These are phyloP conservation scores for Citrullus colocynthis DNA, from an alignment of 306 rosid genomes.

Conservation along the genomic window DNA sequence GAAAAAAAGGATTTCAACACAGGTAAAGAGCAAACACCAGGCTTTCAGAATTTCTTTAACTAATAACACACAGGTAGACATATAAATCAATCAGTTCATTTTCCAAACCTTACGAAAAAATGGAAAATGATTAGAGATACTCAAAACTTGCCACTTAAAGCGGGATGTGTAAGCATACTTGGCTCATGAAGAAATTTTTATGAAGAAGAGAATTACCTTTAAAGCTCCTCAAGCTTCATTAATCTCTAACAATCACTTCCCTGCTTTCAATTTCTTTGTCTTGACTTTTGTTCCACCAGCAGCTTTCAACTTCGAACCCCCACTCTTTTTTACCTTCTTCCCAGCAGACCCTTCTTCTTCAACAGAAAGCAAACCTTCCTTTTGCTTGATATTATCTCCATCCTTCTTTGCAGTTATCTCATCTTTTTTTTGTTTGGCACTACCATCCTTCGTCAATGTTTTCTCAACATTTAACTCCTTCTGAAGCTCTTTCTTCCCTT, in stretches of 20 bases:
- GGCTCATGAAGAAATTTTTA: neutral
- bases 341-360: neutral
- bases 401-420: neutral
- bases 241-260: neutral
- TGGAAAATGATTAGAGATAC: neutral
- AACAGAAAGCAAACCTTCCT: neutral
- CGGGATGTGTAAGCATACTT: neutral
- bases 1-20: neutral
- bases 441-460: neutral
- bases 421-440: neutral
- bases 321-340: neutral
- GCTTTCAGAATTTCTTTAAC: neutral
- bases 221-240: neutral
- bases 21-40: neutral
- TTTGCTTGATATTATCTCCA: neutral
- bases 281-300: neutral
- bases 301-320: neutral
- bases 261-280: neutral
- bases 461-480: neutral
- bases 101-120: neutral
- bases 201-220: neutral
- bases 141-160: neutral
- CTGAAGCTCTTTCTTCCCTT: neutral
- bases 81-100: conserved; percentile 4
- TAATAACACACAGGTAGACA: neutral